Evolutionary conservation across 2,329 filamentous ascomycete genomes (phyloP), one percentile per base, ranked within the genome.

Genomic region (Lasiodiplodia sp.): DNA sequence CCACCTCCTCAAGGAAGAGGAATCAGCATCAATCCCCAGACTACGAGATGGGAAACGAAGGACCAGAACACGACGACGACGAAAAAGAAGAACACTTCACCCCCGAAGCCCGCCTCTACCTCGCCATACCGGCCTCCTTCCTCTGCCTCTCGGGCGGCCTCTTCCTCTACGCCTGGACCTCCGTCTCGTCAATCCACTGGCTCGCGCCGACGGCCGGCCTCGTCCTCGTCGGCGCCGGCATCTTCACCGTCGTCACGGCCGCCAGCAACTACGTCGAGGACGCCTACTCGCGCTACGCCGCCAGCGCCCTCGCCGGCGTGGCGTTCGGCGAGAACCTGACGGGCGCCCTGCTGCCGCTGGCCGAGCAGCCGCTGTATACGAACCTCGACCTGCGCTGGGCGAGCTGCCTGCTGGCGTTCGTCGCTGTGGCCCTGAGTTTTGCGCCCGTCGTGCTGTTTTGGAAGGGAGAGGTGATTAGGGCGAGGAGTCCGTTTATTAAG

Each of bases 211-310:
- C 74, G 0, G 72, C 76, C n/a, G 74, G 72, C 6, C 70, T 76
- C 2, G 66, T 67, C 5, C 72, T 73, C 53, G 74, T 77, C 18
- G 73, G 75, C 28, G 64, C 75, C 2, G 75, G 76, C 14, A 76
- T 78, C 60, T 76, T 75, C 68, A 72, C 71, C 16, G 84, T 83
- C 11, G 80, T 82, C 66, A 79, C 86, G 71, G 83, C 82, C 10
- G 84, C 82, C 2, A 79, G 84, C 5, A 86, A 86, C 73, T 84
- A 84, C 62, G 74, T 83, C 37, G 81, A 80, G 1, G 83, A 85
- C 68, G 80, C 83, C 0, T 85, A 86, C 67, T 81, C 83, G 38
- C 79, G 81, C 49, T 86, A 85, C 69, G 83, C 84, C 4, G 84
- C 80, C 2, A 84, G 81, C 40, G 84, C 84, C 0, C 78, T 86